phyloP scores from a whole-genome alignment of 139 green algal genomes.

The Deuterostichococcus epilithicus region DNA sequence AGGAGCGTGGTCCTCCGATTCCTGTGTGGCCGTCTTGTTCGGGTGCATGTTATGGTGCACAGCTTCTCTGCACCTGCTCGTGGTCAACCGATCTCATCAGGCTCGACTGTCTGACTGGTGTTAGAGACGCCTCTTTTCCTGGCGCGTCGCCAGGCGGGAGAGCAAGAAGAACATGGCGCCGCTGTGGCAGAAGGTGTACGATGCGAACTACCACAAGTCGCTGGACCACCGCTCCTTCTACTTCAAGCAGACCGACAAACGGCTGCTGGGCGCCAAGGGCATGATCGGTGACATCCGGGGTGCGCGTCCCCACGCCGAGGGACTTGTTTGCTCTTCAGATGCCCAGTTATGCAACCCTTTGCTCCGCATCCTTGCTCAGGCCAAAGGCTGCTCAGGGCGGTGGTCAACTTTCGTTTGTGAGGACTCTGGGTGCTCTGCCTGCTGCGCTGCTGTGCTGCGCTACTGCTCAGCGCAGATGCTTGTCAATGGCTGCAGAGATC shows the following conservation, averaged over 20 bases:
- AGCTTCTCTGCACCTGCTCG: too few relatives aligned
- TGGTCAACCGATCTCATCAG: too few relatives aligned
- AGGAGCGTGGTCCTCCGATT: too few relatives aligned
- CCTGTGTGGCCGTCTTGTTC: background rate
- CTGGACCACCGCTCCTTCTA: constrained; percentile 99
- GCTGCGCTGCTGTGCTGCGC: too few relatives aligned
- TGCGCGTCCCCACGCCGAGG: background rate
- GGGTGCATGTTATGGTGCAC: background rate
- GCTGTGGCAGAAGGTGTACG: constrained; percentile 88
- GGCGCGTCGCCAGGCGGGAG: constrained; percentile 4
- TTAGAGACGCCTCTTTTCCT: background rate
- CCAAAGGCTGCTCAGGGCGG: too few relatives aligned
- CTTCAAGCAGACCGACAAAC: constrained; percentile 98
- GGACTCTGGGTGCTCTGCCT: too few relatives aligned
- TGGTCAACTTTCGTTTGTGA: too few relatives aligned
- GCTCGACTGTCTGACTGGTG: too few relatives aligned
- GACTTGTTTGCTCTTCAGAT: background rate
- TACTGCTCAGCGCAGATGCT: too few relatives aligned
- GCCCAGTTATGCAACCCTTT: too few relatives aligned
- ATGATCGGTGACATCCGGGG: constrained; percentile 84
- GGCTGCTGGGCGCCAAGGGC: constrained; percentile 80
- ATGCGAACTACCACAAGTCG: constrained; percentile 96
- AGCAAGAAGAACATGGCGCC: constrained; percentile 73
- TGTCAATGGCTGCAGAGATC: constrained; percentile 43
- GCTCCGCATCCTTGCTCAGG: too few relatives aligned